These are phyloP conservation scores for Metschnikowia sp. DNA, from an alignment of 805 yeast species.

Conservation along the genomic window DNA sequence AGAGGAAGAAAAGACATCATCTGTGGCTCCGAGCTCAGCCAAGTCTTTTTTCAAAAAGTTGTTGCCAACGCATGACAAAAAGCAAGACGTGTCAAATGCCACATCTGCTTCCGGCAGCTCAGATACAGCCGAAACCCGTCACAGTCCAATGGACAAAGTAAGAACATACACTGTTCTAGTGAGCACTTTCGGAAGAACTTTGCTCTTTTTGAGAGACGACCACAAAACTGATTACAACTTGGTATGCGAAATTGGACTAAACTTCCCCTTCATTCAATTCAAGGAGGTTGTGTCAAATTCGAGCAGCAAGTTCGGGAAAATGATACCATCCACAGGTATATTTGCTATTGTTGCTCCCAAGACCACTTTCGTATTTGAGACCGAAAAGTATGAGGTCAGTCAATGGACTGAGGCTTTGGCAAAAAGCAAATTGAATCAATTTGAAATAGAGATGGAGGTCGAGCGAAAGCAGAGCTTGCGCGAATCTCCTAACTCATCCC, in stretches of 20 bases:
- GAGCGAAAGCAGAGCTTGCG: background rate
- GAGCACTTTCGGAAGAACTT: slow-evolving; percentile 61
- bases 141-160: slow-evolving; percentile 30
- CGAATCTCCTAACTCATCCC: slow-evolving; percentile 6
- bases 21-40: slow-evolving; percentile 8
- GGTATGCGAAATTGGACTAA: slow-evolving; percentile 52
- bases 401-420: slow-evolving; percentile 43
- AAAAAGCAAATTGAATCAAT: slow-evolving; percentile 21
- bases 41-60: slow-evolving; percentile 22
- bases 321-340: slow-evolving; percentile 38
- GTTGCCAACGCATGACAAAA: slow-evolving; percentile 18
- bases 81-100: slow-evolving; percentile 9
- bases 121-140: slow-evolving; percentile 3
- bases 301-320: slow-evolving; percentile 27
- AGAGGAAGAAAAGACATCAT: slow-evolving; percentile 9
- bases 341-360: slow-evolving; percentile 59
- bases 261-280: slow-evolving; percentile 50
- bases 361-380: slow-evolving; percentile 55
- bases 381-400: slow-evolving; percentile 47
- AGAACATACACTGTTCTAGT: slow-evolving; percentile 51
- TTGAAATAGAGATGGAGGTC: slow-evolving; percentile 15
- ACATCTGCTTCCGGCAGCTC: background rate
- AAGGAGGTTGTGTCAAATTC: slow-evolving; percentile 51
- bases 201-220: slow-evolving; percentile 48
- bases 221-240: slow-evolving; percentile 42